Conservation (phyloP, 2,329 filamentous ascomycete species). For the Periconia sp. region DNA sequence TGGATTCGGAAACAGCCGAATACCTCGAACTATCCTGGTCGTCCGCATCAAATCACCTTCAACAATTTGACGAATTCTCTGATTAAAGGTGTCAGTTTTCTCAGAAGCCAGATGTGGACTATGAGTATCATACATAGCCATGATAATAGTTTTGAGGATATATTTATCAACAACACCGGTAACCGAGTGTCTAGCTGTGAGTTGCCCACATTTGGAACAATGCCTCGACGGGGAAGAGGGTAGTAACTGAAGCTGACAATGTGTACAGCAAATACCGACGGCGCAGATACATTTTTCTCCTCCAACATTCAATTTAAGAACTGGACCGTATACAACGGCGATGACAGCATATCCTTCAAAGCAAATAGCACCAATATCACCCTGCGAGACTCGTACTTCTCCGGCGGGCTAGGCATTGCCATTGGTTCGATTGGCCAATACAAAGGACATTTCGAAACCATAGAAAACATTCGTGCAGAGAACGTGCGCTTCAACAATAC, state of each 20-base stretch:
- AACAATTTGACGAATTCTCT: slow-evolving; percentile 56
- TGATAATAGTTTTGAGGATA: slow-evolving; percentile 56
- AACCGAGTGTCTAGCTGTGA: slow-evolving; percentile 23
- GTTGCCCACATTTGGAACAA: no score
- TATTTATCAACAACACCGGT: slow-evolving; percentile 58
- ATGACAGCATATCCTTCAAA: slow-evolving; percentile 58
- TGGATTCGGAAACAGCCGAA: slow-evolving; percentile 44
- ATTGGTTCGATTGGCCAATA: slow-evolving; percentile 66
- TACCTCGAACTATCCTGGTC: slow-evolving; percentile 38
- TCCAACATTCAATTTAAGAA: slow-evolving; percentile 52
- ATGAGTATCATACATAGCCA: slow-evolving; percentile 60
- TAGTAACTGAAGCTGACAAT: background rate
- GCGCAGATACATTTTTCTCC: slow-evolving; percentile 60
- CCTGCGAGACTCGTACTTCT: slow-evolving; percentile 57
- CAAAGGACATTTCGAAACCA: slow-evolving; percentile 53
- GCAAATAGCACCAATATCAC: slow-evolving; percentile 62
- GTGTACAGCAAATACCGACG: slow-evolving; percentile 49
- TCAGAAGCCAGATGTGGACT: slow-evolving; percentile 67
- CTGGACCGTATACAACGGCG: slow-evolving; percentile 24
- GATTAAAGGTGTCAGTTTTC: slow-evolving; percentile 57
- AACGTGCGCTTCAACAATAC: slow-evolving; percentile 57
- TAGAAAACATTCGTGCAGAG: slow-evolving; percentile 57
- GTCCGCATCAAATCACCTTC: slow-evolving; percentile 62
- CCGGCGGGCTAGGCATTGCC: slow-evolving; percentile 53
- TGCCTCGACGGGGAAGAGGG: background rate